Percentiles rank a stretch among this genome's conserved stretches.
These are phyloP conservation scores for Coniella lustricola DNA, from an alignment of 2,329 filamentous ascomycete species.

Conservation along the genomic window DNA sequence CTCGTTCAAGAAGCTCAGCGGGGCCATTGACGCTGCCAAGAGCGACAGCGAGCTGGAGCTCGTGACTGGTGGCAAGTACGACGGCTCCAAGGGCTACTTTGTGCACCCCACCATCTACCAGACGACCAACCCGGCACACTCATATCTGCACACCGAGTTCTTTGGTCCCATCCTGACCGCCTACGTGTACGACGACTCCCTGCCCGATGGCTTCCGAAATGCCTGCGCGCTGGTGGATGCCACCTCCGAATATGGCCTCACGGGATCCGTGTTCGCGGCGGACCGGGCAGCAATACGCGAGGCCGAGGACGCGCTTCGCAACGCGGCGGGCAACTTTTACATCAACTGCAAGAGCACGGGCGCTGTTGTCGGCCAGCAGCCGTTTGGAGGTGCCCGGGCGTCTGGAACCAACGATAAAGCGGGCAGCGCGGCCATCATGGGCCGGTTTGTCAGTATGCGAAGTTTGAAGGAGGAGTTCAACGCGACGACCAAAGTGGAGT, in stretches of 20 bases:
- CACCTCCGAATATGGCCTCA: constrained; percentile 61
- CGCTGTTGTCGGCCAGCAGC: constrained; percentile 66
- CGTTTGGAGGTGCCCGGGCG: constrained; percentile 61
- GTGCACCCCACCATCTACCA: constrained; percentile 41
- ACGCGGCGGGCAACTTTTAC: constrained; percentile 52
- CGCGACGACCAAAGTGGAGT: constrained; percentile 54
- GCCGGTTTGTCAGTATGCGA: constrained; percentile 43
- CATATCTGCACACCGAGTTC: constrained; percentile 39
- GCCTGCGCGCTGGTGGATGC: constrained; percentile 59
- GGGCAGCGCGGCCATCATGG: constrained; percentile 41
- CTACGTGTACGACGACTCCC: constrained; percentile 41
- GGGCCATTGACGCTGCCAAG: constrained; percentile 38
- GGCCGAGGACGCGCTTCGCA: constrained; percentile 43
- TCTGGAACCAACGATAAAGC: constrained; percentile 65
- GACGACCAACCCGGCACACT: constrained; percentile 33
- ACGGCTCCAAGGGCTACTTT: constrained; percentile 35
- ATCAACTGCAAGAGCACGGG: constrained; percentile 55
- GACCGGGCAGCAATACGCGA: constrained; percentile 40
- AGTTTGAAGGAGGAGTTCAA: constrained; percentile 65
- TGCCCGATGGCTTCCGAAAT: constrained; percentile 35
- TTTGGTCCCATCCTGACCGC: constrained; percentile 41
- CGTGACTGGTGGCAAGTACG: constrained; percentile 38
- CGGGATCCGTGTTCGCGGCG: constrained; percentile 42
- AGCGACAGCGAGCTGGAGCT: constrained; percentile 34
- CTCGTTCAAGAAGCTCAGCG: constrained; percentile 38